Conservation (phyloP, 2,329 filamentous ascomycete species). For the Periglandula ipomoeae region DNA sequence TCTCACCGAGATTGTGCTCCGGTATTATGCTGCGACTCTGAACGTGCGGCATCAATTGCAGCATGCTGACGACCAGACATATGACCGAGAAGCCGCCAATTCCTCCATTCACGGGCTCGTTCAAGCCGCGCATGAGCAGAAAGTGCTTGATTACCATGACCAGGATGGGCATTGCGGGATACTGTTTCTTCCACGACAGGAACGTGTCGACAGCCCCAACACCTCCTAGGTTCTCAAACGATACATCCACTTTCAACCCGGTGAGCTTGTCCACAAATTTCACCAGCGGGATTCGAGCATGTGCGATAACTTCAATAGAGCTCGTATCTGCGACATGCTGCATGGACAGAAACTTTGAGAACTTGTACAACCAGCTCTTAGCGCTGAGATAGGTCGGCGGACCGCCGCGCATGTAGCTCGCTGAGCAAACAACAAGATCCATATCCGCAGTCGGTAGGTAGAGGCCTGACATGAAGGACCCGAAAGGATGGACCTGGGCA, state of each 20-base stretch:
- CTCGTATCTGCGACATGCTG: slow-evolving; percentile 47
- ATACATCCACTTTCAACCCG: slow-evolving; percentile 79
- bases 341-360: slow-evolving; percentile 49
- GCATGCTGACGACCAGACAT: slow-evolving; percentile 81
- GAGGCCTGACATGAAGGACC: slow-evolving; percentile 84
- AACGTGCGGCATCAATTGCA: slow-evolving; percentile 69
- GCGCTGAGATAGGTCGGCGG: slow-evolving; percentile 36
- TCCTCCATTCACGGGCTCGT: slow-evolving; percentile 85
- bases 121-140: slow-evolving; percentile 76
- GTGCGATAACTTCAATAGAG: slow-evolving; percentile 58
- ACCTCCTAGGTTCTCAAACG: slow-evolving; percentile 85
- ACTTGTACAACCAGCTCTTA: slow-evolving; percentile 50
- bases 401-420: slow-evolving; percentile 45
- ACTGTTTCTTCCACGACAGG: slow-evolving; percentile 65
- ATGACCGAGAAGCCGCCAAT: slow-evolving; percentile 92
- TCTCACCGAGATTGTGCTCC: slow-evolving; percentile 63
- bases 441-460: slow-evolving; percentile 73
- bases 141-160: slow-evolving; percentile 91
- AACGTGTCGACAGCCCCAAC: slow-evolving; percentile 75
- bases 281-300: slow-evolving; percentile 81
- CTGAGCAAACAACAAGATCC: slow-evolving; percentile 74
- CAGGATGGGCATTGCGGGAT: slow-evolving; percentile 76
- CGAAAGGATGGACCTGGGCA: slow-evolving; percentile 65
- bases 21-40: slow-evolving; percentile 50
- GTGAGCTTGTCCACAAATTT: slow-evolving; percentile 79